Conservation (phyloP, 495 filamentous ascomycete species). For the Xylaria venustula region DNA sequence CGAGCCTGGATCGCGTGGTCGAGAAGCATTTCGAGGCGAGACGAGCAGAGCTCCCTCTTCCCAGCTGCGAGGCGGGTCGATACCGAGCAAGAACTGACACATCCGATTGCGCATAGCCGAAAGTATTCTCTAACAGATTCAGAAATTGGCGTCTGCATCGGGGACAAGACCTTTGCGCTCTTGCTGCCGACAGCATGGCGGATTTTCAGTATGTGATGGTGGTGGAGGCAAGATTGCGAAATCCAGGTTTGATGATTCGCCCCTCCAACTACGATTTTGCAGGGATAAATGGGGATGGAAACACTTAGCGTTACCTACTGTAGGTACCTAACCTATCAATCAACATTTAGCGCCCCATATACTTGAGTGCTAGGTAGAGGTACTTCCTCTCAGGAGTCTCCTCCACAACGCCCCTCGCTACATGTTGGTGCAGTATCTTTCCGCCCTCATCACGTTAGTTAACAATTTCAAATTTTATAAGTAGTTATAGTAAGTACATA, state of each 20-base stretch:
- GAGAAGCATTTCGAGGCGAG: conserved; percentile 38
- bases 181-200: conserved; percentile 48
- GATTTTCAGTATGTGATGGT: background rate
- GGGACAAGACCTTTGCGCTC: conserved; percentile 44
- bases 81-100: conserved; percentile 12
- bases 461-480: too few relatives aligned
- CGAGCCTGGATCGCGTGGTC: conserved; percentile 27
- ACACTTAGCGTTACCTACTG: too few relatives aligned
- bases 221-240: background rate
- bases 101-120: conserved; percentile 20
- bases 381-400: too few relatives aligned
- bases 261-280: too few relatives aligned
- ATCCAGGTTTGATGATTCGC: background rate
- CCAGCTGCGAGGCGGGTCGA: background rate
- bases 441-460: too few relatives aligned
- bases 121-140: conserved; percentile 42
- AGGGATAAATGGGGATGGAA: too few relatives aligned
- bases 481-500: too few relatives aligned
- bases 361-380: too few relatives aligned
- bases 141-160: conserved; percentile 49
- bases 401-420: too few relatives aligned
- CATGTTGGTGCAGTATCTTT: too few relatives aligned
- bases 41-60: conserved; percentile 18
- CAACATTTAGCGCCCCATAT: too few relatives aligned
- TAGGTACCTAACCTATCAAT: too few relatives aligned